Conservation (phyloP, 768 basidiomycete genomes). For the Daedaleopsis nitida region DNA sequence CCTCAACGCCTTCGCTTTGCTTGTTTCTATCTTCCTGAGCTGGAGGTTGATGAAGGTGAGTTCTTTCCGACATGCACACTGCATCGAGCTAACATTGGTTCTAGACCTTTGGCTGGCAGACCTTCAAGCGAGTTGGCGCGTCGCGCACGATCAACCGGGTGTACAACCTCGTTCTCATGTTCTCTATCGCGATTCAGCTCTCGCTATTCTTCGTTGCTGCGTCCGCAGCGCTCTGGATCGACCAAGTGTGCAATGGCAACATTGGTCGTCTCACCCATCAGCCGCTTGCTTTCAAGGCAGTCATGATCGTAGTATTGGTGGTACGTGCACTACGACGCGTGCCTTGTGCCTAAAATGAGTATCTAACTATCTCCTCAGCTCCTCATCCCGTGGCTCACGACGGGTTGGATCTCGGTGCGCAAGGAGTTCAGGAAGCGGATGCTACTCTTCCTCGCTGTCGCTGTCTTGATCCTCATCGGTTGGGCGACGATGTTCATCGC, state of each 20-base stretch:
- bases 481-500: conserved; percentile 78
- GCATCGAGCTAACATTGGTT: neutral
- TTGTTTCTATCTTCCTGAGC: conserved; percentile 64
- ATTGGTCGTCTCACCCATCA: conserved; percentile 55
- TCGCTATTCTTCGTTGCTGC: conserved; percentile 75
- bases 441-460: conserved; percentile 63
- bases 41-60: conserved; percentile 75
- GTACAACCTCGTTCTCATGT: conserved; percentile 69
- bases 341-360: conserved; percentile 1
- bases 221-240: conserved; percentile 74
- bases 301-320: conserved; percentile 56
- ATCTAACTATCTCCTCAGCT: conserved; percentile 43
- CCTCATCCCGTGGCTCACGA: conserved; percentile 66
- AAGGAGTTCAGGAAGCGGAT: conserved; percentile 61
- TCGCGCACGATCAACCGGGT: conserved; percentile 70
- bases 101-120: conserved; percentile 82
- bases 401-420: conserved; percentile 78
- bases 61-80: neutral
- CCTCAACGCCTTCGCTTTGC: conserved; percentile 59
- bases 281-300: conserved; percentile 51
- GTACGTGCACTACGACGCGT: conserved; percentile 43
- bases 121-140: conserved; percentile 84
- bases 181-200: conserved; percentile 77
- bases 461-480: conserved; percentile 61
- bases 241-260: conserved; percentile 68